A percentile compares a stretch with the other conserved stretches of the same genome.
phyloP scores from a whole-genome alignment of 257 asterid species.

The Nicotiana otophora region DNA sequence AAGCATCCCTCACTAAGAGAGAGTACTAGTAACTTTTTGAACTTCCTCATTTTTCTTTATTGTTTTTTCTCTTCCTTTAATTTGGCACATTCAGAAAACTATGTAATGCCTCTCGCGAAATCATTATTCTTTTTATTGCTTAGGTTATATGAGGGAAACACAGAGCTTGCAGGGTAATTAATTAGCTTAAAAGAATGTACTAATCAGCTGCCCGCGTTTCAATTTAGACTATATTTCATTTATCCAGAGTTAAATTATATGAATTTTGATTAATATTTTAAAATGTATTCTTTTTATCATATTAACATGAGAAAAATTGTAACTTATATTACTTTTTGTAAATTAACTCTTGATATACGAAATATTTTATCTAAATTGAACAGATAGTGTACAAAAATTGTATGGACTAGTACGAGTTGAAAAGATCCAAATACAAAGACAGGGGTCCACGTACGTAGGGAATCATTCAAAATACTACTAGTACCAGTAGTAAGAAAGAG shows the following conservation, averaged over 20 bases:
- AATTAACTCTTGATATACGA: too few relatives aligned
- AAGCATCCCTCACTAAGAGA: neutral
- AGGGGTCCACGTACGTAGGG: slow-evolving; percentile 36
- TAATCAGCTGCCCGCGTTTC: too few relatives aligned
- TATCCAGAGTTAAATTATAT: too few relatives aligned
- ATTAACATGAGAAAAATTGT: too few relatives aligned
- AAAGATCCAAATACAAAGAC: slow-evolving; percentile 15
- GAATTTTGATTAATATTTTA: too few relatives aligned
- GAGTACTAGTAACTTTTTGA: neutral
- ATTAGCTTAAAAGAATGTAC: neutral
- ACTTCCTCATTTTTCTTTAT: neutral
- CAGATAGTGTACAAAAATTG: too few relatives aligned
- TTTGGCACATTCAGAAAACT: neutral
- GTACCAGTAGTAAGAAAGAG: slow-evolving; percentile 1
- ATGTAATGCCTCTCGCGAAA: too few relatives aligned
- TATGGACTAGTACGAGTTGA: neutral
- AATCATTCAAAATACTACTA: slow-evolving; percentile 23
- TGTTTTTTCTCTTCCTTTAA: neutral
- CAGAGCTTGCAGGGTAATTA: neutral
- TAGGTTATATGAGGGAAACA: neutral
- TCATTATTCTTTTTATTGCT: neutral
- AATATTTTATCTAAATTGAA: too few relatives aligned
- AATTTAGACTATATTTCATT: too few relatives aligned
- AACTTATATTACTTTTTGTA: too few relatives aligned
- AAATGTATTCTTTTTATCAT: too few relatives aligned